Conservation (phyloP, 257 asterid genomes). For the Perilla frutescens region DNA sequence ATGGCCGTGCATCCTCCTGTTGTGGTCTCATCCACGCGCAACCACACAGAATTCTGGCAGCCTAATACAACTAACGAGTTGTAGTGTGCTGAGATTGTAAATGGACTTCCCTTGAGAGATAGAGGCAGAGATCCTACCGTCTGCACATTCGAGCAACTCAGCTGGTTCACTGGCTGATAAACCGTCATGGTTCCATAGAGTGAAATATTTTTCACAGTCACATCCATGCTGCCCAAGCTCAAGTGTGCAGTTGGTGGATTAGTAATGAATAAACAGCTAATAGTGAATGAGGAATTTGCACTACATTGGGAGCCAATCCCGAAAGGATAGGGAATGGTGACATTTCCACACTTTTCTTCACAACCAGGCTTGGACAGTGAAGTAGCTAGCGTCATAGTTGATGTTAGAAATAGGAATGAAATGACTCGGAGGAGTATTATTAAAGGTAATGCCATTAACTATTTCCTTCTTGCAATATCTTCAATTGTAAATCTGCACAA, state of each 20-base stretch:
- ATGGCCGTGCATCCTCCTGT: slow-evolving; percentile 32
- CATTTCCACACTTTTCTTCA: slow-evolving; percentile 41
- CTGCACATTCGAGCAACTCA: slow-evolving; percentile 35
- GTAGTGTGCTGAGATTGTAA: slow-evolving; percentile 31
- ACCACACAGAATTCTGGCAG: slow-evolving; percentile 37
- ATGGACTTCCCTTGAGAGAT: slow-evolving; percentile 35
- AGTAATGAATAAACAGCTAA: slow-evolving; percentile 31
- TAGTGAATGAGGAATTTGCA: slow-evolving; percentile 14
- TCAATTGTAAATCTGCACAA: background rate
- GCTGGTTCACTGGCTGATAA: slow-evolving; percentile 30
- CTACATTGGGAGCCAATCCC: slow-evolving; percentile 49
- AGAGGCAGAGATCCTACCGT: background rate
- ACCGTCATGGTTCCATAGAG: slow-evolving; percentile 23
- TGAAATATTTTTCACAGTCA: slow-evolving; percentile 32
- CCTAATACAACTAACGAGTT: slow-evolving; percentile 41
- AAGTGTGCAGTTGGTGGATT: background rate
- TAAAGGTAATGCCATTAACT: too few relatives aligned
- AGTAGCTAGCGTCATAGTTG: background rate
- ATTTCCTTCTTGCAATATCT: background rate
- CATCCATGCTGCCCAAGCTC: slow-evolving; percentile 31
- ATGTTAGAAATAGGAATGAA: too few relatives aligned
- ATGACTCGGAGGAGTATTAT: too few relatives aligned
- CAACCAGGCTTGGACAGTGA: slow-evolving; percentile 41
- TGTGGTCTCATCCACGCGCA: background rate
- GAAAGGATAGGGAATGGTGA: slow-evolving; percentile 52